Percentiles rank a stretch among this genome's conserved stretches.
Evolutionary conservation across 192 early-diverging fungal species (phyloP).

Genomic region (Linnemannia zychae): DNA sequence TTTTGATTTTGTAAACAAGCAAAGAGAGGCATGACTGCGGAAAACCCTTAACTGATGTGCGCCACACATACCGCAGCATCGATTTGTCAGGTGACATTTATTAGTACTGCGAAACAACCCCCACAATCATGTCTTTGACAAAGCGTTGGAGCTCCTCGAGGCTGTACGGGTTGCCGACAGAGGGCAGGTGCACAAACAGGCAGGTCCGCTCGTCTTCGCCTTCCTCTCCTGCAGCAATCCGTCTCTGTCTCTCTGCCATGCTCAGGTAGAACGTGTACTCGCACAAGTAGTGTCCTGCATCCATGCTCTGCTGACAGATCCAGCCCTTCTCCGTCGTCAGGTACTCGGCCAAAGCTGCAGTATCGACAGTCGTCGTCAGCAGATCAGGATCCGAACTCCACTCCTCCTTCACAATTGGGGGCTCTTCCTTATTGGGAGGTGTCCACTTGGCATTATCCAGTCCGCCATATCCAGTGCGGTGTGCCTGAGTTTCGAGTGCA

Average conservation of each 20-base stretch:
- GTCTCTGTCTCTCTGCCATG: constrained; percentile 49
- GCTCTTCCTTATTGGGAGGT: constrained; percentile 37
- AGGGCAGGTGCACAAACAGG: constrained; percentile 52
- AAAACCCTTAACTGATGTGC: background rate
- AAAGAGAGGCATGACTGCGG: background rate
- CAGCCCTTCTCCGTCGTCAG: constrained; percentile 53
- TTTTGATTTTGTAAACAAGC: constrained; percentile 4
- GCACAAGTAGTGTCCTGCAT: constrained; percentile 72
- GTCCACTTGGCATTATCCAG: constrained; percentile 60
- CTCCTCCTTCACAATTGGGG: constrained; percentile 29
- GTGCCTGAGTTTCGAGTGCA: constrained; percentile 63
- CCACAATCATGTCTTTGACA: constrained; percentile 45
- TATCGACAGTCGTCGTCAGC: constrained; percentile 59
- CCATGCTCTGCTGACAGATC: constrained; percentile 53
- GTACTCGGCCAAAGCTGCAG: constrained; percentile 45
- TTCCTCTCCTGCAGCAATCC: constrained; percentile 27
- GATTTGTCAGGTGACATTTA: background rate
- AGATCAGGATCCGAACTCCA: constrained; percentile 38
- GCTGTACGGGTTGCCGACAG: constrained; percentile 42
- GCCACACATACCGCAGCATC: background rate
- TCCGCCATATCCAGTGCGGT: constrained; percentile 61
- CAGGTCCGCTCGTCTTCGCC: constrained; percentile 36
- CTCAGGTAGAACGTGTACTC: constrained; percentile 72
- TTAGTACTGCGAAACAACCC: constrained; percentile 18
- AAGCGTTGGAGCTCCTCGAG: constrained; percentile 47